Evolutionary conservation across 225 moss, liverwort and hornwort genomes (phyloP), one percentile per base, ranked within the genome.

Genomic region (Physcomitrium patens): DNA sequence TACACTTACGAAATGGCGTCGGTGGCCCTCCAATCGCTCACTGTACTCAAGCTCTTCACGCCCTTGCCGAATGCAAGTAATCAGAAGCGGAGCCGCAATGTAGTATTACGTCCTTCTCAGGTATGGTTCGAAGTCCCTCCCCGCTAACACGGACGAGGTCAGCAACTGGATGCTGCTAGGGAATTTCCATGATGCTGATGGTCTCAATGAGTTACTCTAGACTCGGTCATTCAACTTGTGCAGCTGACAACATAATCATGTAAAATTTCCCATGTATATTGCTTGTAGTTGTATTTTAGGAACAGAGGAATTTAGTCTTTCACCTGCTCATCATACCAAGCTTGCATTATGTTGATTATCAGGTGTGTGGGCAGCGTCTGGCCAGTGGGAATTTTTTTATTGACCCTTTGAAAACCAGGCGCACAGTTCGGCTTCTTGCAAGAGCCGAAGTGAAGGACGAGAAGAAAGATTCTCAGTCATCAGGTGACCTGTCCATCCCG

Each of bases 401-500:
- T 22, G 47, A 24, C 17, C 80, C 70, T 72, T 27, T 79, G 79
- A 86, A 68, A 71, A 55, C 76, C 17, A 79, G 71, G 49, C 79
- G 65, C 68, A 42, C 56, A 8, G 56, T 71, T 28, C 74, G 75
- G 14, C 77, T 84, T 57, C 63, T 76, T 61, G 76, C 67, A 46
- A 78, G 78, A 83, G 88, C 88, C 11, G 88, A 88, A 64, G 58
- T 77, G 10, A 79, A 88, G 73, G 85, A 88, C 64, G 88, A 88
- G 54, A 67, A 85, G 68, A 70, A 83, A 19, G 83, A 83, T 54
- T 88, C 88, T 20, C 83, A 78, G 70, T 85, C 88, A 70, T 49
- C 76, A 81, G 85, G 88, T 88, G 56, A 72, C 9, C 48, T 56
- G 19, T 68, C 23, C 28, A 12, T 43, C 19, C 65, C 22, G 50